phyloP scores from a whole-genome alignment of 139 green algal species.

The Chlamydomonas sphaeroides region DNA sequence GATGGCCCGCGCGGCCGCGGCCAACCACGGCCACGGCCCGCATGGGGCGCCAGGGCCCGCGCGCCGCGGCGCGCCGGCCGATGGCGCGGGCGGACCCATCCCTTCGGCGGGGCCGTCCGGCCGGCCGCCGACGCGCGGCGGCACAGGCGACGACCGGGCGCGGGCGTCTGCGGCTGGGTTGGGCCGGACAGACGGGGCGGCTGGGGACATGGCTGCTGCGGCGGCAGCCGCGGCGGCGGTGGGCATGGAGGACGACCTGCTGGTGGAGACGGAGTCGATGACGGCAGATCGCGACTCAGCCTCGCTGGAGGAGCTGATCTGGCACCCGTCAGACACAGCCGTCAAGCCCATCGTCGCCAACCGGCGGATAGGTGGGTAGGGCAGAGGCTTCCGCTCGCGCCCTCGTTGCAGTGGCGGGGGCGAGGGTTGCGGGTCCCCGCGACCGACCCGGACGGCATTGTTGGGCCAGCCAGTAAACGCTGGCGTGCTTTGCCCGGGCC shows the following conservation, averaged over 20 bases:
- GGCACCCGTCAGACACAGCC: constrained; percentile 79
- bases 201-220: background rate
- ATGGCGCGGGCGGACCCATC: too few relatives aligned
- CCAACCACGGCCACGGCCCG: constrained; percentile 18
- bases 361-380: constrained; percentile 73
- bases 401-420: too few relatives aligned
- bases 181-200: background rate
- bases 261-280: constrained; percentile 18
- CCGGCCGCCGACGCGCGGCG: background rate
- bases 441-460: too few relatives aligned
- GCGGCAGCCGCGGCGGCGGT: background rate
- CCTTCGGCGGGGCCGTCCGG: background rate
- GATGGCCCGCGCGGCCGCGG: constrained; percentile 35
- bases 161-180: background rate
- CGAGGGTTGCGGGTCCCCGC: too few relatives aligned
- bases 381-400: too few relatives aligned
- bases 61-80: constrained; percentile 28
- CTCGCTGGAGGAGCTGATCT: constrained; percentile 72
- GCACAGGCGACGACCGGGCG: too few relatives aligned
- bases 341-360: constrained; percentile 95
- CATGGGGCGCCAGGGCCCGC: background rate
- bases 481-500: too few relatives aligned
- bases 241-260: constrained; percentile 29
- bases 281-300: constrained; percentile 3
- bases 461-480: too few relatives aligned